Percentiles rank a stretch among this genome's conserved stretches.
phyloP scores from a whole-genome alignment of 2,329 filamentous ascomycete species.

The Cercospora sp. region DNA sequence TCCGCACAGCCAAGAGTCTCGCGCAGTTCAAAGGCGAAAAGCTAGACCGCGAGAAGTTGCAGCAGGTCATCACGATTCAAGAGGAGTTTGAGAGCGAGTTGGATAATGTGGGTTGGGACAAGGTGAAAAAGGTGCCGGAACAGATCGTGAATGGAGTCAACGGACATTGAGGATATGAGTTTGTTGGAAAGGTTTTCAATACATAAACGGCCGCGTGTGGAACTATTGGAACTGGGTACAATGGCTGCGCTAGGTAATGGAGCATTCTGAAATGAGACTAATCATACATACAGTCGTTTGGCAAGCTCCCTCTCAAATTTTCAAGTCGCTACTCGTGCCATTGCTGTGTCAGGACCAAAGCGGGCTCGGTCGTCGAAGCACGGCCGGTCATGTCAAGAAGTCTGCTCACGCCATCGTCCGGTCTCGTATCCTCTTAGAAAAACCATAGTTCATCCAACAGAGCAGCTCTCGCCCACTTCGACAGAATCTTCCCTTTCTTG shows the following conservation, averaged over 20 bases:
- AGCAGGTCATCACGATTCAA: conserved; percentile 34
- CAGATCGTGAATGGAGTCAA: conserved; percentile 8
- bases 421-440: not conserved
- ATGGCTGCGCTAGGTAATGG: not conserved
- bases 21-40: conserved; percentile 29
- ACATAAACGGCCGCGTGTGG: not conserved
- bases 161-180: not conserved
- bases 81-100: conserved; percentile 33
- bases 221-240: not conserved
- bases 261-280: not conserved
- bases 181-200: not conserved
- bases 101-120: conserved; percentile 8
- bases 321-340: not conserved
- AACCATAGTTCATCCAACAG: not conserved
- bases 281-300: not conserved
- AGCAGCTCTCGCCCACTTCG: not conserved
- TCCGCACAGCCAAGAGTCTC: conserved; percentile 32
- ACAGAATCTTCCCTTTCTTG: not conserved
- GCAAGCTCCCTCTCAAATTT: not conserved
- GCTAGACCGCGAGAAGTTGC: conserved; percentile 27
- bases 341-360: not conserved
- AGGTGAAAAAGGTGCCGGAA: not conserved
- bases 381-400: not conserved
- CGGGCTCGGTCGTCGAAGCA: not conserved
- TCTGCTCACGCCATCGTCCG: not conserved